Evolutionary conservation across 768 basidiomycete genomes (phyloP), one percentile per base, ranked within the genome.

Genomic region (Collybia mongolica): DNA sequence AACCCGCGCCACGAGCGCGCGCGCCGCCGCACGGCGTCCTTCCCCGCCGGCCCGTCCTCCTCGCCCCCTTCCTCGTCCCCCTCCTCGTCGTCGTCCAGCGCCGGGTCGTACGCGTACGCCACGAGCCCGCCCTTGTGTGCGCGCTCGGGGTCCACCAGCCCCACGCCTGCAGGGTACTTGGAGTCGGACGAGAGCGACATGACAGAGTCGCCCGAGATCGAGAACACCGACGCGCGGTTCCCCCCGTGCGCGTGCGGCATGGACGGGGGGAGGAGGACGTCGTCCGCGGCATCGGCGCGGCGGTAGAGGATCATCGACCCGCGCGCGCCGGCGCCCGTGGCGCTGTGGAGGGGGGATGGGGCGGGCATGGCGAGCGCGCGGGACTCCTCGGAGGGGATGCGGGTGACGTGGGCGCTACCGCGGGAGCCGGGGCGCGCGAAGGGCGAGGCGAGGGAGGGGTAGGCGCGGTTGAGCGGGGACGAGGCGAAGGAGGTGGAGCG

Each of bases 21-120:
- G 18, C 41, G 45, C 6, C 48, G 53, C 28, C 57, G 58, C 56
- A 54, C 60, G 9, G 49, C 15, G 14, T 55, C 49, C 28, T 60
- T 46, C 19, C 19, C 44, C 23, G 65, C 26, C 71, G 61, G 55
- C 89, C 88, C 6, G n/a, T n/a, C n/a, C n/a, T 32, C 32, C 11
- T 11, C 32, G 3, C 11, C 32, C 51, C 87, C 86, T n/a, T 32
- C 32, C 11, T 11, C 32, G 3, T 32, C 32, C 51, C 87, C 86
- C 24, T 69, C 64, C 18, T 61, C 61, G 39, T 77, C 73, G 3
- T 71, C 55, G 49, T 67, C 71, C 28, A 56, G 6, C 5, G 59
- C 48, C 1, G 85, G 86, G 58, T 88, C 83, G 57, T 82, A 86
- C 6, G 76, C 82, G 56, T 86, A 88, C 4, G 86, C 77, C 1